phyloP scores from a whole-genome alignment of 345 rosid species.

The Eucalyptus cloeziana region DNA sequence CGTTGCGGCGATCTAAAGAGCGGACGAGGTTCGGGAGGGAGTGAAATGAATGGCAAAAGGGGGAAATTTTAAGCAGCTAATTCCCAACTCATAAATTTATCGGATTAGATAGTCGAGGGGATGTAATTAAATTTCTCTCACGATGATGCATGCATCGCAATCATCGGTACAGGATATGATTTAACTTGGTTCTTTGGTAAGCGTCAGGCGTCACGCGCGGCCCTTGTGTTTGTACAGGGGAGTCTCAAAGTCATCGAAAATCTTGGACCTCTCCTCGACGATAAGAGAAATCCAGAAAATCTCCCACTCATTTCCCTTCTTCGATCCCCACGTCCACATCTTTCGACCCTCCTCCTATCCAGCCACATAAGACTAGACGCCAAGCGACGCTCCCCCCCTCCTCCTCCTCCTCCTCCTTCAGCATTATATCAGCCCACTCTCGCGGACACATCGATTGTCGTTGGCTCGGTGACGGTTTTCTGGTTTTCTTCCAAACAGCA shows the following conservation, averaged over 20 bases:
- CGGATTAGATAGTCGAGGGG: fast-evolving
- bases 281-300: slow-evolving; percentile 32
- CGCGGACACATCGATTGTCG: background rate
- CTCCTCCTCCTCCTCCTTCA: too few relatives aligned
- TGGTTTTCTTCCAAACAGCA: background rate
- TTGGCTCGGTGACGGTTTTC: background rate
- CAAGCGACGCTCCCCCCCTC: background rate
- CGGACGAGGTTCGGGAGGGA: background rate
- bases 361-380: background rate
- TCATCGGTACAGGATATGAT: background rate
- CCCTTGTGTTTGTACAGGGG: background rate
- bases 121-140: background rate
- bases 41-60: fast-evolving
- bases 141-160: background rate
- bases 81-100: background rate
- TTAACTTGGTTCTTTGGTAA: background rate
- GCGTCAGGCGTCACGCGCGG: background rate
- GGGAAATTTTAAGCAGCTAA: fast-evolving
- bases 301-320: slow-evolving; percentile 13
- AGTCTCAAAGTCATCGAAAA: slow-evolving; percentile 1
- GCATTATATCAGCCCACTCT: background rate
- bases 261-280: slow-evolving; percentile 51
- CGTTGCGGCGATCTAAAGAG: background rate
- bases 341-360: background rate
- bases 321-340: slow-evolving; percentile 31